Base-by-base conservation (phyloP, 768 basidiomycete genomes). In the Cyathus striatus region DNA sequence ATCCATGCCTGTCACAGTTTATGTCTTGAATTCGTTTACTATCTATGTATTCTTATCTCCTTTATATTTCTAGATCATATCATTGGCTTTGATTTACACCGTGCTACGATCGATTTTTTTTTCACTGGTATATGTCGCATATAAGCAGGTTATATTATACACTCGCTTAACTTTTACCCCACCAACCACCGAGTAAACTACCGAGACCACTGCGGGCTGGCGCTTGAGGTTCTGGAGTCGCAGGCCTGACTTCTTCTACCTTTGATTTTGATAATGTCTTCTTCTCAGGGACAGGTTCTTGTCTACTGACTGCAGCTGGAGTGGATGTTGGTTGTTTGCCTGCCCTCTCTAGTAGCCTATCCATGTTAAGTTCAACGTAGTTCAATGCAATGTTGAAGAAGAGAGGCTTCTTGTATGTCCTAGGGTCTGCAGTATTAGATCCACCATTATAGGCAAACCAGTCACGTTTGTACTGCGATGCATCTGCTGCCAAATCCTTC, bases 371-470 rank as follows among this genome's bases (percentile, higher is more conserved):
- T 49, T 87, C 80, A 42, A 90, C 83, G 56, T 95, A 96, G 63
- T 95, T 96, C 54, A 93, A 79, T 14, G 91, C 93, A 47, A 91
- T 86, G 58, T 96, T 90, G 64, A 94, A 96, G 70, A 97, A 96
- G 30, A 91, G 55, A 13, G 90, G 90, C 57, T 95, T 95, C 67
- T 84, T 82, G 55, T 82, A 69, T 27, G 69, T 61, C 53, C 73
- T 70, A 38, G 68, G 56, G 38, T 75, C 70, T 0, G 59, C 57
- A 10, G 68, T 60, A 24, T 65, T 52, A 5, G 70, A 65, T 2
- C 89, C 89, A 2, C 89, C 88, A 53, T 89, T 89, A 57, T 73
- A 75, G 1, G 79, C 71, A 52, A 87, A 86, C 90, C 90, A 92
- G 35, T 83, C 83, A 25, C 74, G 77, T 57, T 89, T 89, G 62